Conservation (phyloP, 208 protist species). For the Vickermania ingenoplastis region DNA sequence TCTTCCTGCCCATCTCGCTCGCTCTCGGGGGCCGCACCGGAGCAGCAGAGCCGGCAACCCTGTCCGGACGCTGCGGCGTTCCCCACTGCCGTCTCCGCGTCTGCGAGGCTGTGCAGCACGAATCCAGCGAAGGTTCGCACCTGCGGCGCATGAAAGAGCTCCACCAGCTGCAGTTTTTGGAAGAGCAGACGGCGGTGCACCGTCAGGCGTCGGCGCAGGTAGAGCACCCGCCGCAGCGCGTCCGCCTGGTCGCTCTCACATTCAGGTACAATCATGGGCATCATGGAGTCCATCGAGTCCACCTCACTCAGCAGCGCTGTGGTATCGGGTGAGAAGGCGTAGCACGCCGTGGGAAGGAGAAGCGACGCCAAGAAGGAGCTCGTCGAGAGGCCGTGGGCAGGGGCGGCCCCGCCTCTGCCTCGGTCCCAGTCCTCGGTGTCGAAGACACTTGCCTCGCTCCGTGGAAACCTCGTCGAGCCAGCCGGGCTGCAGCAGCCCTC, state of each 20-base stretch:
- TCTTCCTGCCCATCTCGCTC: no score
- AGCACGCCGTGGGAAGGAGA: slow-evolving; percentile 26
- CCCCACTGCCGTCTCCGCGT: no score
- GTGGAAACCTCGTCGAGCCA: no score
- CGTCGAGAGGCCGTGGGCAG: slow-evolving; percentile 4
- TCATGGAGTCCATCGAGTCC: slow-evolving; percentile 54
- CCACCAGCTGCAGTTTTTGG: slow-evolving; percentile 38
- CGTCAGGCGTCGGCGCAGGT: slow-evolving; percentile 41
- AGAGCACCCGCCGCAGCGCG: slow-evolving; percentile 39
- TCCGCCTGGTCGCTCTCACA: slow-evolving; percentile 56
- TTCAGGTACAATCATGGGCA: slow-evolving; percentile 33
- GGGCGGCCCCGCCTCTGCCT: background rate
- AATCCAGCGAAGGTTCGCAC: slow-evolving; percentile 29
- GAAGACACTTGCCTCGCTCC: background rate
- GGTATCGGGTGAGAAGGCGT: slow-evolving; percentile 40
- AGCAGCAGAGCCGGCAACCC: no score
- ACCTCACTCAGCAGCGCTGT: slow-evolving; percentile 37
- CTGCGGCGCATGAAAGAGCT: slow-evolving; percentile 17
- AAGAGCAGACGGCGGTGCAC: slow-evolving; percentile 34
- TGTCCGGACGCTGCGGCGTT: no score
- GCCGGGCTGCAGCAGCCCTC: no score
- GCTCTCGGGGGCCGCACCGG: no score
- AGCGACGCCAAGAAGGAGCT: slow-evolving; percentile 21
- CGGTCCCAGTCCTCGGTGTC: slow-evolving; percentile 16
- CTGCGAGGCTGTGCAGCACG: slow-evolving; percentile 8